These are phyloP conservation scores for Epichloe baconii DNA, from an alignment of 2,329 filamentous ascomycete genomes.

Conservation along the genomic window DNA sequence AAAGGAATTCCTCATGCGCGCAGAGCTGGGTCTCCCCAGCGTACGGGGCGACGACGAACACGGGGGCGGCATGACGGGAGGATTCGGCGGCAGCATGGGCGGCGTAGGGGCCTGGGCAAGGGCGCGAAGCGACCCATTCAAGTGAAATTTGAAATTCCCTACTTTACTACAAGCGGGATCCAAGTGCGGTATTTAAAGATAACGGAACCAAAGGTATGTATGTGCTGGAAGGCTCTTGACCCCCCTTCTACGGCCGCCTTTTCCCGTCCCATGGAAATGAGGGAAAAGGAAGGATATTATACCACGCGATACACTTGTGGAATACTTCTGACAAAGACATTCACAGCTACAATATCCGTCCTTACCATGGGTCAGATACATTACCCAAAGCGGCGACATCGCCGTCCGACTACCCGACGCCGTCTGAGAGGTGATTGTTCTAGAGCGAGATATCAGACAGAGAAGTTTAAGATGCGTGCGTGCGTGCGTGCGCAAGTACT, in stretches of 20 bases:
- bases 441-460: too few relatives aligned
- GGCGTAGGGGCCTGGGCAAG: slow-evolving; percentile 65
- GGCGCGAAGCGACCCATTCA: slow-evolving; percentile 88
- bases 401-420: slow-evolving; percentile 89
- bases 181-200: slow-evolving; percentile 98
- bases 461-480: too few relatives aligned
- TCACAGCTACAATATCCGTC: slow-evolving; percentile 89
- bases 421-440: slow-evolving; percentile 35
- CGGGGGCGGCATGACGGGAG: slow-evolving; percentile 93
- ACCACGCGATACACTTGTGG: too few relatives aligned
- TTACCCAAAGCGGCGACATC: slow-evolving; percentile 95
- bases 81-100: slow-evolving; percentile 94
- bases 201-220: slow-evolving; percentile 90
- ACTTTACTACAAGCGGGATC: slow-evolving; percentile 98
- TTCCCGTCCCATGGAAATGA: slow-evolving; percentile 2
- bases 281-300: neutral
- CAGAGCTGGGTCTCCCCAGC: slow-evolving; percentile 84
- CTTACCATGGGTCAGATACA: slow-evolving; percentile 94
- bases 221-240: slow-evolving; percentile 15
- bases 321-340: neutral
- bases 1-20: slow-evolving; percentile 96
- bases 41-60: slow-evolving; percentile 92
- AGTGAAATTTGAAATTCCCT: slow-evolving; percentile 99
- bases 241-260: neutral
- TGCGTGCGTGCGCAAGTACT: too few relatives aligned